Base-by-base conservation (phyloP, 768 basidiomycete species). In the Epithele typhae region DNA sequence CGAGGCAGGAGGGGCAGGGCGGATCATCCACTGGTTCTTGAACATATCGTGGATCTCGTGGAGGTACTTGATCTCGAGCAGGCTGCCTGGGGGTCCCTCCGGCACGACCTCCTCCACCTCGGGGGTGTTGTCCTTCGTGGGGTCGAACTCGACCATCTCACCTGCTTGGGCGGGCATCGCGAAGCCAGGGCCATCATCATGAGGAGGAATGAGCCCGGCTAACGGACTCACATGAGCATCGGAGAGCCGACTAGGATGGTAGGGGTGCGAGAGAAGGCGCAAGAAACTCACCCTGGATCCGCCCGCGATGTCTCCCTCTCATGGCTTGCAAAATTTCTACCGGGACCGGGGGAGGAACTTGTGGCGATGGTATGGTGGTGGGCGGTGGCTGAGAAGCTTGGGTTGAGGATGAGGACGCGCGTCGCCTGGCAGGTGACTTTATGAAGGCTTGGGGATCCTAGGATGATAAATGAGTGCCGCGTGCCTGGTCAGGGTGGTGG, bases 11-110 rank as follows among this genome's bases (percentile, higher is more conserved):
- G 59, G 59, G 19, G 58, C 59, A 2, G 61, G 58, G 36, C 55
- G 58, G 36, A 59, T 37, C 24, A 43, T 55, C 53, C 57, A 57
- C 33, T 57, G 45, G 21, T 55, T 54, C 24, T 56, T 58, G 15
- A 54, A 42, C 15, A 34, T 3, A 34, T 60, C 57, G 17, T 55
- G 49, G 4, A 58, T 41, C 34, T 61, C 60, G 39, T 61, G 53
- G 5, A 63, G 46, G 34, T 51, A 55, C 25, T 56, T 58, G 19
- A 61, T 47, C 39, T 60, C 57, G 9, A 63, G 55, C 0, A 61
- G 42, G 17, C 55, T 55, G 4, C 62, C 62, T 3, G 55, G 40
- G 2, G 47, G 53, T 0, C 46, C 58, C 14, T 49, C 51, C 6
- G 55, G 51, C 0, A 57, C 34, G 8, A 40, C 37, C 18, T 57